These are phyloP conservation scores for Breynia disticha DNA, from an alignment of 441 rosid species.

Conservation along the genomic window DNA sequence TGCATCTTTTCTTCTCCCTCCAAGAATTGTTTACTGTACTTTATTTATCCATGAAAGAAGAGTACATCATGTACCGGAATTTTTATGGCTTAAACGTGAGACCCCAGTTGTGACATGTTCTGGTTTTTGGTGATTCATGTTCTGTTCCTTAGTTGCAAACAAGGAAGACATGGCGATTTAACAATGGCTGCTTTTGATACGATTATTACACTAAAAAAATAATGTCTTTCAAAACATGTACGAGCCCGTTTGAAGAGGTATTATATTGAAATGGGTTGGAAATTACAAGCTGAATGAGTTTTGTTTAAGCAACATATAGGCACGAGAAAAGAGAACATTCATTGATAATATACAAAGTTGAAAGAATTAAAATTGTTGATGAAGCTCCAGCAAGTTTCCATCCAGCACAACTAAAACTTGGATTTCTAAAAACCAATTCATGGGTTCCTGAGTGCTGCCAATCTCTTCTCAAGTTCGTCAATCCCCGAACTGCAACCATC, in stretches of 20 bases:
- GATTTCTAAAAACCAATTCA: slow-evolving; percentile 17
- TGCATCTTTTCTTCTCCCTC: neutral
- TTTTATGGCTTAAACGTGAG: neutral
- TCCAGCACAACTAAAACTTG: neutral
- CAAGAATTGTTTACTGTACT: neutral
- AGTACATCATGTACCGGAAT: neutral
- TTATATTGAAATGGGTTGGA: neutral
- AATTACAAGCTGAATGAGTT: slow-evolving; percentile 5
- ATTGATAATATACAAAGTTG: slow-evolving; percentile 10
- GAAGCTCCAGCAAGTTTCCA: slow-evolving; percentile 1
- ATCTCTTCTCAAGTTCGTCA: slow-evolving; percentile 72
- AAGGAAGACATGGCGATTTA: too few species aligned
- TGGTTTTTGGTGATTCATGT: too few species aligned
- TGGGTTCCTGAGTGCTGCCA: slow-evolving; percentile 77
- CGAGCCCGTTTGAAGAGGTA: neutral
- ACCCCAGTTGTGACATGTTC: too few species aligned
- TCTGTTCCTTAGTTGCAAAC: too few species aligned
- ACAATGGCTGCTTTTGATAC: too few species aligned
- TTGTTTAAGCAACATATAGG: neutral
- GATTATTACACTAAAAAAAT: too few species aligned
- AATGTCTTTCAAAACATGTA: too few species aligned
- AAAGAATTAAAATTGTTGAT: neutral
- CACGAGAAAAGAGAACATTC: slow-evolving; percentile 10
- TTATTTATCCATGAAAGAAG: too few species aligned
- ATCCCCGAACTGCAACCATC: slow-evolving; percentile 52